Percentiles rank a stretch among this genome's conserved stretches.
These are phyloP conservation scores for Colletotrichum noveboracense DNA, from an alignment of 2,329 filamentous ascomycete species.

Conservation along the genomic window DNA sequence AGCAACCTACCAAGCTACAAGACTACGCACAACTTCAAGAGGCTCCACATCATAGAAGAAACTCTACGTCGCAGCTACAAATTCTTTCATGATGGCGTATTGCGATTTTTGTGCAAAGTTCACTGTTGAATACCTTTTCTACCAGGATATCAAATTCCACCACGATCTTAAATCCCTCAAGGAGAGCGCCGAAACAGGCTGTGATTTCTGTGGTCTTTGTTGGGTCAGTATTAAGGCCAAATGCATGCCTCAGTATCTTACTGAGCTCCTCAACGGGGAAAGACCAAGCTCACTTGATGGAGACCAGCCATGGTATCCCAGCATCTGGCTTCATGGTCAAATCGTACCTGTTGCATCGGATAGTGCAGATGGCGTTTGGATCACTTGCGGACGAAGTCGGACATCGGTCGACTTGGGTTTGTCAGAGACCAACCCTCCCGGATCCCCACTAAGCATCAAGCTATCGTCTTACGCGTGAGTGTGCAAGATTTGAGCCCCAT, in stretches of 20 bases:
- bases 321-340: constrained; percentile 1
- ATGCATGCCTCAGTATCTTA: neutral
- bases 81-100: neutral
- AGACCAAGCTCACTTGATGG: neutral
- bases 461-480: neutral
- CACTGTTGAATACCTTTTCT: neutral
- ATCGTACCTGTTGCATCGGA: neutral
- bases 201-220: neutral
- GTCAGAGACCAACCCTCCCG: neutral
- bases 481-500: neutral
- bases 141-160: neutral
- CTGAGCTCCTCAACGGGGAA: neutral
- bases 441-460: neutral
- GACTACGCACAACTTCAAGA: neutral
- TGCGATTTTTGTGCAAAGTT: neutral
- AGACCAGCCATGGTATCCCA: neutral
- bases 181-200: neutral
- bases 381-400: neutral
- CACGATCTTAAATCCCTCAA: neutral
- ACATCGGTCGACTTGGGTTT: neutral
- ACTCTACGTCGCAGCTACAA: neutral
- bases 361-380: neutral
- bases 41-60: neutral
- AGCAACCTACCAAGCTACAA: neutral
- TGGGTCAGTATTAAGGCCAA: neutral